Base-by-base conservation (phyloP, 306 rosid genomes). In the Abrus pulchellus region DNA sequence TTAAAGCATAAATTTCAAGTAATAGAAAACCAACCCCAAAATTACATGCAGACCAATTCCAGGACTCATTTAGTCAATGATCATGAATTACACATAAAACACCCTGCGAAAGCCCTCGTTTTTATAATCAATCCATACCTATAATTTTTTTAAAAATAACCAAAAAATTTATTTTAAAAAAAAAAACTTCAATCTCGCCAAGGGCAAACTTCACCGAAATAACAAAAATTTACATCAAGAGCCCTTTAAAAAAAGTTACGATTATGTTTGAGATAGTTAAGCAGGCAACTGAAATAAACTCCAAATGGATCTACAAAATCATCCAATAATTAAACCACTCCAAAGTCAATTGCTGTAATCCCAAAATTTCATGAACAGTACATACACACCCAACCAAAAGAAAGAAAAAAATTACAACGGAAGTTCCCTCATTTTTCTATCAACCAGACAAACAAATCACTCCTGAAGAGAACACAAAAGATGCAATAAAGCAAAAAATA, bases 281-380 rank as follows among this genome's bases (percentile, higher is more conserved):
- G 14, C 64, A 79, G 36, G 33, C 41, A 76, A 78, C 75, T 1
- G 63, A 47, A 81, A 74, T 38, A 75, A 54, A 36, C 52, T 77
- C 54, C 55, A 74, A 79, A 75, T 33, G 73, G 83, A 87, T 79
- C 81, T 34, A 50, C 60, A 70, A 32, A 79, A 69, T 52, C 75
- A 63, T 36, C 30, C 59, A 70, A 63, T 8, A 65, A 13, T 74
- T 5, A 54, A 69, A 56, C 65, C 30, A 54, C 50, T 68, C 33
- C 20, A 44, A 72, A 36, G 6, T 44, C 11, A 73, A 30, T 3
- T 2, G 27, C 30, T 52, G 33, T 2, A 32, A 56, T 64, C 55
- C 13, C 49, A 2, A 68, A 20, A 47, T 38, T 34, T 6, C 28
- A 59, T 56, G 13, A n/a, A 81, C 29, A 20, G 70, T 10, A 5